Evolutionary conservation across 352 stramenopile genomes (phyloP).

Genomic region (Pythium inflatum): DNA sequence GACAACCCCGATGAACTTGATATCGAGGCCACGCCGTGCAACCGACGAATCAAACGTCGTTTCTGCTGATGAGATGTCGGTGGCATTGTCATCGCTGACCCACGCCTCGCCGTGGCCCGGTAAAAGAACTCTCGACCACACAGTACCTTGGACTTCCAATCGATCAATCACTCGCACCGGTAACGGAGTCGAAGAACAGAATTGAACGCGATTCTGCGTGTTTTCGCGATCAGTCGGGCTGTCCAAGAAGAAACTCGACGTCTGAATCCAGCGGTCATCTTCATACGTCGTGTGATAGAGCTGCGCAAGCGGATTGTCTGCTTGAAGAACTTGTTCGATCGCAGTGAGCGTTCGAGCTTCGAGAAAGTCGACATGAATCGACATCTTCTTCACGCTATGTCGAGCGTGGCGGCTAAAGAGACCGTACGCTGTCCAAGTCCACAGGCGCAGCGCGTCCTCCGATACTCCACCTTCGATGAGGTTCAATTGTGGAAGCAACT

Average conservation of each 20-base stretch:
- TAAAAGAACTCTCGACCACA: background rate
- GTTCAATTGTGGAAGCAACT: no score
- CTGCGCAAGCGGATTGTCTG: background rate
- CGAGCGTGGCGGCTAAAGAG: background rate
- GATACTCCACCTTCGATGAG: no score
- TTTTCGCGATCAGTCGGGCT: background rate
- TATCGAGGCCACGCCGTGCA: background rate
- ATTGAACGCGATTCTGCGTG: background rate
- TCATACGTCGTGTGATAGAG: background rate
- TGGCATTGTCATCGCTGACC: background rate
- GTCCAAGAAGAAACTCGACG: background rate
- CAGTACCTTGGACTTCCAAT: background rate
- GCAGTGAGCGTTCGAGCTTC: background rate
- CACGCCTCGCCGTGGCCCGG: background rate
- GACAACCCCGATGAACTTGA: background rate
- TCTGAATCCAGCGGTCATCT: background rate
- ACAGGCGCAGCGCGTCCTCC: no score
- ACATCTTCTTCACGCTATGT: background rate
- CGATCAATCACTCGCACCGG: background rate
- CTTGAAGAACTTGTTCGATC: background rate
- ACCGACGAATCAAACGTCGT: no score
- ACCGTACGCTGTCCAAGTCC: background rate
- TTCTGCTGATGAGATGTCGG: no score
- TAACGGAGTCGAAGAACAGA: no score
- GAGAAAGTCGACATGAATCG: background rate